Percentiles rank a stretch among this genome's conserved stretches.
Conservation (phyloP, 306 rosid species). For the Mucuna pruriens region DNA sequence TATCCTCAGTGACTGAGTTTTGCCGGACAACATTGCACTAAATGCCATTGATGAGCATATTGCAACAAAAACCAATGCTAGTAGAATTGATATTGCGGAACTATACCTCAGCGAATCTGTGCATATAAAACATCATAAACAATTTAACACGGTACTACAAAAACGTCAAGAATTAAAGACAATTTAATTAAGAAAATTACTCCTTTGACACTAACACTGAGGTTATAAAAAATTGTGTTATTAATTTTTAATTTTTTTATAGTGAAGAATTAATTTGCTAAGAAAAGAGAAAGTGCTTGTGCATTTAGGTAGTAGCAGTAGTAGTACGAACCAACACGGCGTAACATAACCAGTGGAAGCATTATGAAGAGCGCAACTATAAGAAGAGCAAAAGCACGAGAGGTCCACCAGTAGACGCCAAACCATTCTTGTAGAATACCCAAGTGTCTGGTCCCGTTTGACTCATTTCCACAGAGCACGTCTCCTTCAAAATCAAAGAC, state of each 20-base stretch:
- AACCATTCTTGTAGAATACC: conserved; percentile 69
- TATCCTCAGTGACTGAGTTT: conserved; percentile 47
- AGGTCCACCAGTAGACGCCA: conserved; percentile 69
- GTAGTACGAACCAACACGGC: conserved; percentile 56
- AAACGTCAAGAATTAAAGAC: too few species aligned
- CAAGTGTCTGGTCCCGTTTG: conserved; percentile 42
- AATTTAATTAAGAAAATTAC: too few species aligned
- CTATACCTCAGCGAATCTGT: conserved; percentile 69
- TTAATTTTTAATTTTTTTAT: too few species aligned
- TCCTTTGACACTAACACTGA: too few species aligned
- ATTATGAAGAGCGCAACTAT: conserved; percentile 41
- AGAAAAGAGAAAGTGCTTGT: too few species aligned
- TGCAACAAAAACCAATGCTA: conserved; percentile 59
- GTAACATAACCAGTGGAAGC: conserved; percentile 59
- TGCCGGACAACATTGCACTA: conserved; percentile 50
- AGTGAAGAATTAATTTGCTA: too few species aligned
- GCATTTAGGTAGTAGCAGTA: neutral
- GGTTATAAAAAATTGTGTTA: too few species aligned
- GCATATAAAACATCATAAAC: neutral
- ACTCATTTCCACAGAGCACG: conserved; percentile 59
- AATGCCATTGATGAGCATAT: conserved; percentile 67
- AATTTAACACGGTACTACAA: too few species aligned
- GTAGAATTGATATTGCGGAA: conserved; percentile 61
- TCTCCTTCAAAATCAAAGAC: conserved; percentile 48
- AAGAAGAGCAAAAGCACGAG: conserved; percentile 60